Conservation (phyloP, 495 filamentous ascomycete species). For the Penicillium diatomitis region DNA sequence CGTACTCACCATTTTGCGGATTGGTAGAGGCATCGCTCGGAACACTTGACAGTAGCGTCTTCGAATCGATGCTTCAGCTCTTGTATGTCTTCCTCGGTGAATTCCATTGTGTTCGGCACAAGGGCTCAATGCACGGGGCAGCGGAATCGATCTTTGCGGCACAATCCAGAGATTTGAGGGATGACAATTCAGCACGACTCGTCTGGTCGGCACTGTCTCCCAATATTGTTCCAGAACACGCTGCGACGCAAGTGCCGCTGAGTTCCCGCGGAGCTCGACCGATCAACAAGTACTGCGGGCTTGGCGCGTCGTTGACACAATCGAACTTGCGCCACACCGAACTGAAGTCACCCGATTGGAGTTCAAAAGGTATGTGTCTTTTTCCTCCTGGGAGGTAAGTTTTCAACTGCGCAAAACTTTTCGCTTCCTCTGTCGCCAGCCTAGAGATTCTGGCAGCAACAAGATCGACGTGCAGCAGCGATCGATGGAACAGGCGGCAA, state of each 20-base stretch:
- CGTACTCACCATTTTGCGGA: constrained; percentile 81
- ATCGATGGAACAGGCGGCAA: constrained; percentile 6
- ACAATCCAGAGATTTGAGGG: no score
- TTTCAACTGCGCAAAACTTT: no score
- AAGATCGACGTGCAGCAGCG: constrained; percentile 1
- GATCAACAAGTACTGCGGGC: constrained; percentile 1
- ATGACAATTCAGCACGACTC: no score
- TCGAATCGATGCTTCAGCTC: constrained; percentile 60
- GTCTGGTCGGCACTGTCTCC: no score
- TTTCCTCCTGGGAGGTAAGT: no score
- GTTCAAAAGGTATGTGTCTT: no score
- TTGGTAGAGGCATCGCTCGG: constrained; percentile 91
- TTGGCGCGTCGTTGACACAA: constrained; percentile 8
- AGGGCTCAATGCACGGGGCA: not conserved
- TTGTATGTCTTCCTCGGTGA: constrained; percentile 32
- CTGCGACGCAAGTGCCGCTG: not conserved
- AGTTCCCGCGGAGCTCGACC: not conserved
- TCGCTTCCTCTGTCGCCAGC: no score
- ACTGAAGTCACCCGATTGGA: no score
- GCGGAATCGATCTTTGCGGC: no score
- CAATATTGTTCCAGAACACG: no score
- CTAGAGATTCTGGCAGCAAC: no score
- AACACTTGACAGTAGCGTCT: constrained; percentile 79
- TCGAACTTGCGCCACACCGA: not conserved
- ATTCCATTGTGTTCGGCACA: constrained; percentile 23